Evolutionary conservation across 148 eudicot genomes (phyloP), one percentile per base, ranked within the genome.

Genomic region (Polygonum maritimum): DNA sequence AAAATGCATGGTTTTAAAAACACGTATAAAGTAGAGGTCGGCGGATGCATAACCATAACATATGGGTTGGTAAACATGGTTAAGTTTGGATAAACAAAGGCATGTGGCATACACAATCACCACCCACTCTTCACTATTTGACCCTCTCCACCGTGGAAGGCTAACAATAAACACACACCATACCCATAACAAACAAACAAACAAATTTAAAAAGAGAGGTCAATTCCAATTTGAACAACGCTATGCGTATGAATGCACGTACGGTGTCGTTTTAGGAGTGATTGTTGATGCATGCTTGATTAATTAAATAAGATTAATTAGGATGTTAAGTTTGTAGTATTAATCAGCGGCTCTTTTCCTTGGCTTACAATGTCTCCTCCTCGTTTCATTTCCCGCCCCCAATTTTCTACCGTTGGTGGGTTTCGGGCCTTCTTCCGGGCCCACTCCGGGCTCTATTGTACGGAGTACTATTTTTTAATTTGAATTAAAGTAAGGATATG

Each of bases 131-230:
- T 41, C 45, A 5, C 45, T 6, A 41, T 26, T 63, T 63, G 70
- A 63, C 70, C 35, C 70, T 63, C 33, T 57, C 67, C 67, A 26
- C 35, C 67, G 38, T 67, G 71, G 71, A 67, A 1, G 44, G 71
- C 16, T 67, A 67, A 18, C 22, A 54, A 18, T 5, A 5, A 18
- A 51, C 4, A 51, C 2, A 47, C 49, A 10, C 13, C 15, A 49
- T 11, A 58, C 0, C 31, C 26, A 57, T 0, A 57, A 57, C 45
- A 19, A 21, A 57, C 9, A 10, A 13, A 13, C 31, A 26, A 26
- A 26, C 31, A 26, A 26, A 26, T 26, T 49, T 49, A 15, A 49
- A 12, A 49, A 12, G 54, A 67, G 3, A 67, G 41, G 71, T 67
- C 71, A 67, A 35, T 35, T 54, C 19, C 22, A 54, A 54, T 14